Percentiles rank a stretch among this genome's conserved stretches.
These are phyloP conservation scores for Eimeria brunetti DNA, from an alignment of 169 alveolate genomes.

Conservation along the genomic window DNA sequence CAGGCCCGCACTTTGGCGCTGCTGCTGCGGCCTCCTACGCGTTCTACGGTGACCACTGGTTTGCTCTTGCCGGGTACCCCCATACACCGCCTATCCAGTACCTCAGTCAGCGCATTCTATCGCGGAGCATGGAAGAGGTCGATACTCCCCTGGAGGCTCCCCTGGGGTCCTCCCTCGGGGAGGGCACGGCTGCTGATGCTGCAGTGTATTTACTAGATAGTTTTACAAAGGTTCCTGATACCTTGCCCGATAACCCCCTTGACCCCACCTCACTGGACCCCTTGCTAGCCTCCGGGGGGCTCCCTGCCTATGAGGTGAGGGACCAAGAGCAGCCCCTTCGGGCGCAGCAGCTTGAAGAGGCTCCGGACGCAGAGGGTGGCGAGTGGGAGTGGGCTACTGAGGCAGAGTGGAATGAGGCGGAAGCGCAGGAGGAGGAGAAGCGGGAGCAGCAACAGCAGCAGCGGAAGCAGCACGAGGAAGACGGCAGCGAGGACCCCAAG, in stretches of 20 bases:
- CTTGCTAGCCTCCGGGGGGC: background rate
- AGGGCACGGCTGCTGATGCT: background rate
- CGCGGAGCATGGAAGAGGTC: background rate
- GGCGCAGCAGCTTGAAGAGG: slow-evolving; percentile 10
- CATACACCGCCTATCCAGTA: background rate
- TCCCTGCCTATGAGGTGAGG: background rate
- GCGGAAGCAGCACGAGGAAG: background rate
- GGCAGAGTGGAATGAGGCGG: background rate
- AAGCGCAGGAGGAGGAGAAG: slow-evolving; percentile 2
- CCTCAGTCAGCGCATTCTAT: slow-evolving; percentile 14
- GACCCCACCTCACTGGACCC: background rate
- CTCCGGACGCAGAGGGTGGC: background rate
- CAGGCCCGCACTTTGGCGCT: background rate
- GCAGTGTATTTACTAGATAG: background rate
- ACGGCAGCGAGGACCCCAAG: background rate
- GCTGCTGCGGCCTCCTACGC: background rate
- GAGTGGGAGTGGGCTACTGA: slow-evolving; percentile 58
- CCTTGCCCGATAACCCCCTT: background rate
- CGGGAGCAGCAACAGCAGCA: slow-evolving; percentile 17
- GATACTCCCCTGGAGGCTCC: background rate
- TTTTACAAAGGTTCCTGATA: background rate
- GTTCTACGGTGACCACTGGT: background rate
- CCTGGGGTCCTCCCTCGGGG: no score
- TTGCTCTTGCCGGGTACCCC: background rate
- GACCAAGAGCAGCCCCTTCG: background rate